phyloP scores from a whole-genome alignment of 768 basidiomycete genomes.

The Gyrodon lividus region DNA sequence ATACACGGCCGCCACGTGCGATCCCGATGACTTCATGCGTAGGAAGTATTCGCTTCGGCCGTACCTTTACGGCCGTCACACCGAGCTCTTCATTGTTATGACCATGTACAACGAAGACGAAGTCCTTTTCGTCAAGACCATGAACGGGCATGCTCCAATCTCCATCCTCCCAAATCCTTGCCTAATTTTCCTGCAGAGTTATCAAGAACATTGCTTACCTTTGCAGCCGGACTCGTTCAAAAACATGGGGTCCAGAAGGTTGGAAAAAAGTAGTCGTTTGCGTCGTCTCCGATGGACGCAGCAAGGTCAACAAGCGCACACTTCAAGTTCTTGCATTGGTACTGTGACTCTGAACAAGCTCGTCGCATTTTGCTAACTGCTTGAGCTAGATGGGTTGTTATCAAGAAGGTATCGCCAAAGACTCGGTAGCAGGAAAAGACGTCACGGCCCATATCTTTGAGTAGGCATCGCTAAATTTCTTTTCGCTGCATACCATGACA shows the following conservation, averaged over 20 bases:
- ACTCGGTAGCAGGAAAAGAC: conserved; percentile 84
- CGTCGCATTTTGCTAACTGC: background rate
- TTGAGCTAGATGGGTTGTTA: conserved; percentile 72
- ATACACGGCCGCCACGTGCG: conserved; percentile 87
- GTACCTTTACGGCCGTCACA: conserved; percentile 75
- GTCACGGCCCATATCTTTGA: conserved; percentile 95
- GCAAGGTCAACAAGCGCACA: conserved; percentile 86
- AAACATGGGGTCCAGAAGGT: conserved; percentile 83
- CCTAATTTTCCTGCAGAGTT: conserved; percentile 45
- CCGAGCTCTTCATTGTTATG: conserved; percentile 94
- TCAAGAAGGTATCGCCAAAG: conserved; percentile 88
- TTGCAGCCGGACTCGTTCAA: conserved; percentile 66
- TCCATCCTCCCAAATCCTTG: conserved; percentile 1
- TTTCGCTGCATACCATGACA: background rate
- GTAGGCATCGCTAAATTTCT: conserved; percentile 40
- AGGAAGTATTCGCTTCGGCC: conserved; percentile 77
- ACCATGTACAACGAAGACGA: conserved; percentile 97
- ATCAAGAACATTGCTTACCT: conserved; percentile 86
- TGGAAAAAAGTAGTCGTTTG: conserved; percentile 93
- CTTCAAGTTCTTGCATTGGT: conserved; percentile 85
- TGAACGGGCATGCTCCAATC: conserved; percentile 66
- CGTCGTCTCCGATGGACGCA: conserved; percentile 82
- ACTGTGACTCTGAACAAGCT: conserved; percentile 23
- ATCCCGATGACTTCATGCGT: conserved; percentile 84
- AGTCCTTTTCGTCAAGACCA: conserved; percentile 71